phyloP scores from a whole-genome alignment of 192 early-diverging fungal genomes.

The Anaeromyces robustus region DNA sequence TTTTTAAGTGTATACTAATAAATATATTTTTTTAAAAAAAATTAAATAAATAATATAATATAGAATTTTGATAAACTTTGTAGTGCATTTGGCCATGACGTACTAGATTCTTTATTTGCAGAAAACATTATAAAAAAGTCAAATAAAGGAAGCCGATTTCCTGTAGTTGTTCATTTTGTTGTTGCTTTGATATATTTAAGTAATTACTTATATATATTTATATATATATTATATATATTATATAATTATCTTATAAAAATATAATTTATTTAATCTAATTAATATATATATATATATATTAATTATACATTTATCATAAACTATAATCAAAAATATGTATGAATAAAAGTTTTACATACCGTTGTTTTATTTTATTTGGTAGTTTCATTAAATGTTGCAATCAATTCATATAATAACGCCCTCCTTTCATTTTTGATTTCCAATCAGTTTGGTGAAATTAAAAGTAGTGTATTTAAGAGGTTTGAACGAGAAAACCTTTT shows the following conservation, averaged over 20 bases:
- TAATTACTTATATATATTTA: slow-evolving; percentile 7
- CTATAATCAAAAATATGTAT: not conserved
- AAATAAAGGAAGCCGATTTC: slow-evolving; percentile 11
- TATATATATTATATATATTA: not conserved
- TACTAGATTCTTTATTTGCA: slow-evolving; percentile 76
- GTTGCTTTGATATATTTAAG: slow-evolving; percentile 73
- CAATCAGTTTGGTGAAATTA: slow-evolving; percentile 98
- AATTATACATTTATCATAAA: too few species aligned
- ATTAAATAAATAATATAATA: too few species aligned
- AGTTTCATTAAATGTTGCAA: slow-evolving; percentile 88
- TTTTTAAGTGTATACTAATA: too few species aligned
- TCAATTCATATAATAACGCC: slow-evolving; percentile 91
- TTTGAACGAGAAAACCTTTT: slow-evolving; percentile 96
- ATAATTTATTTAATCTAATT: too few species aligned
- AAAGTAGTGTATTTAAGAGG: slow-evolving; percentile 88
- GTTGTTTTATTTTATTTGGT: slow-evolving; percentile 88
- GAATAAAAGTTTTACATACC: slow-evolving; percentile 52
- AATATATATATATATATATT: too few species aligned
- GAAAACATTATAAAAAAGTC: slow-evolving; percentile 8
- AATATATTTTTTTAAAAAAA: too few species aligned
- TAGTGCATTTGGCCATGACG: slow-evolving; percentile 85
- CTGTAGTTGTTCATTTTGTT: slow-evolving; percentile 38
- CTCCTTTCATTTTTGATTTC: slow-evolving; percentile 81
- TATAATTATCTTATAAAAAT: not conserved
- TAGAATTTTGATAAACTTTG: slow-evolving; percentile 84